These are phyloP conservation scores for Chlamydomonas sphaeroides DNA, from an alignment of 139 green algal genomes.

Conservation along the genomic window DNA sequence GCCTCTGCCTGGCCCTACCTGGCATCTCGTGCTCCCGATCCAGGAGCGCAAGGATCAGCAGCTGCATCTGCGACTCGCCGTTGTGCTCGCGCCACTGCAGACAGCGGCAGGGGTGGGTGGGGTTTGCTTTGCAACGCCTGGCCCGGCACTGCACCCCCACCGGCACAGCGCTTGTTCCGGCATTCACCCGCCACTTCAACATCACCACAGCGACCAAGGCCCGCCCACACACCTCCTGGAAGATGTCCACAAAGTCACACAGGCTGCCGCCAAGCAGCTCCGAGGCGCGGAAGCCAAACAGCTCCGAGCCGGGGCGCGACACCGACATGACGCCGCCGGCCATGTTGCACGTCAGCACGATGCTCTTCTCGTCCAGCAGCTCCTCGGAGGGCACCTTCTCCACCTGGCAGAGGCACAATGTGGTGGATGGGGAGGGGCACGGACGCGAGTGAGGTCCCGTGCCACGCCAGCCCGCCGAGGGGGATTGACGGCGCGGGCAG, in stretches of 20 bases:
- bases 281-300: slow-evolving; percentile 25
- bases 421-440: too few relatives aligned
- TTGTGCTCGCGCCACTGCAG: background rate
- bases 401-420: background rate
- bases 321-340: background rate
- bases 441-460: background rate
- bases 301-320: background rate
- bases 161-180: too few relatives aligned
- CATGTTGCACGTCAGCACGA: slow-evolving; percentile 8
- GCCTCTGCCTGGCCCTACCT: too few relatives aligned
- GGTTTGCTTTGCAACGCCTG: too few relatives aligned
- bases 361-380: slow-evolving; percentile 7
- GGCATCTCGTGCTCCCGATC: slow-evolving; percentile 36
- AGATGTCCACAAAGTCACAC: slow-evolving; percentile 36
- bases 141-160: too few relatives aligned
- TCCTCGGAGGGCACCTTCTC: slow-evolving; percentile 1
- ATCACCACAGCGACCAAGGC: background rate
- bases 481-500: too few relatives aligned
- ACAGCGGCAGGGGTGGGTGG: background rate
- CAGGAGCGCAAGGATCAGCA: slow-evolving; percentile 35
- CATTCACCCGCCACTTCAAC: too few relatives aligned
- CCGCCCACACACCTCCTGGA: background rate
- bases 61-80: slow-evolving; percentile 1
- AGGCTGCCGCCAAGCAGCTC: background rate
- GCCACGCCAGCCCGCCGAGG: too few relatives aligned